phyloP scores from a whole-genome alignment of 2,329 filamentous ascomycete species.

The Colletotrichum falcatum region DNA sequence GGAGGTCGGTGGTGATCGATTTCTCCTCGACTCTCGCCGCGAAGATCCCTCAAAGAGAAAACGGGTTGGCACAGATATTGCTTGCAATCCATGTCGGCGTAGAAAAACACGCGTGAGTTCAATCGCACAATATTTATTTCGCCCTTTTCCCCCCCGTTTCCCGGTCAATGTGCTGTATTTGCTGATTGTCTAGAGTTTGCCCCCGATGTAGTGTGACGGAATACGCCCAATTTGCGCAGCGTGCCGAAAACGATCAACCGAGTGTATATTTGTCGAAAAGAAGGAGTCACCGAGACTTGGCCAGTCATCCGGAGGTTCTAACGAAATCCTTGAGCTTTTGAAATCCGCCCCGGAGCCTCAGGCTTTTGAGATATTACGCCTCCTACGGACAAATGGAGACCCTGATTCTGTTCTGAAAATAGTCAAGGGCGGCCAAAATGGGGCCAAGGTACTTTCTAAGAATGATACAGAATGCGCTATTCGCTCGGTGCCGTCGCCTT shows the following conservation, averaged over 20 bases:
- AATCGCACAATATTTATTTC: background rate
- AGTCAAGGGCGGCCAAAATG: constrained; percentile 33
- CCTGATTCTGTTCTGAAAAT: constrained; percentile 42
- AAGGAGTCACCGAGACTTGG: background rate
- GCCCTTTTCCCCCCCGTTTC: background rate
- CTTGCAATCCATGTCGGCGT: constrained; percentile 44
- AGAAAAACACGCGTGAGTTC: constrained; percentile 44
- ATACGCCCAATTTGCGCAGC: constrained; percentile 42
- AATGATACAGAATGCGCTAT: background rate
- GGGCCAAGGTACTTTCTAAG: background rate
- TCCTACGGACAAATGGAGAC: constrained; percentile 44
- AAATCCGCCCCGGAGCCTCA: constrained; percentile 42
- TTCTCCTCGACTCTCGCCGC: background rate
- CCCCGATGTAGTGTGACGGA: constrained; percentile 41
- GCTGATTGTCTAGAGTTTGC: constrained; percentile 1
- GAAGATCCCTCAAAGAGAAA: constrained; percentile 41
- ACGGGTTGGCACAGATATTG: constrained; percentile 44
- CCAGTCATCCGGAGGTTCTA: constrained; percentile 6
- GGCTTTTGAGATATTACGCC: constrained; percentile 41
- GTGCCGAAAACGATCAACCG: constrained; percentile 39
- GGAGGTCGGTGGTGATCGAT: background rate
- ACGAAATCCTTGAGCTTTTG: constrained; percentile 46
- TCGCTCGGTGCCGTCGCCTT: constrained; percentile 10
- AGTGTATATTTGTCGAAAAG: constrained; percentile 43
- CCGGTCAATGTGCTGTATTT: background rate